Base-by-base conservation (phyloP, 352 stramenopile genomes). In the Phytophthora macrochlamydospora region DNA sequence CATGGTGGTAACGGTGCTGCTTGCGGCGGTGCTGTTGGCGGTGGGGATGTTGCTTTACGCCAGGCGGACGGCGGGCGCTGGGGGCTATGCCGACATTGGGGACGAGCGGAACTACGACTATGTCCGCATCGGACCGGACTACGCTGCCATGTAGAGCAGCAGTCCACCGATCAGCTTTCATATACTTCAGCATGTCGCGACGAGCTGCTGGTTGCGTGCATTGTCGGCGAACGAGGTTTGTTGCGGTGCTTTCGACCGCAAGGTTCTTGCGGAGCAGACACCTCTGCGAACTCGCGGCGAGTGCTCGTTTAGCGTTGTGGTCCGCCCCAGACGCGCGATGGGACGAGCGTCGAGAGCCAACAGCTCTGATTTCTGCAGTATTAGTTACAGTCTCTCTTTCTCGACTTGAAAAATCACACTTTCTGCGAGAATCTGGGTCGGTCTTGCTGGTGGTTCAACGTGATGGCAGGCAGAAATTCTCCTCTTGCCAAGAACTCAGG, bases 81-180 rank as follows among this genome's bases (percentile, higher is more conserved):
- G 63, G 29, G 73, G 79, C 56, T 85, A 82, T 55, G 51, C 75
- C 37, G 73, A 85, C 24, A 46, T 85, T 2, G 76, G 71, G 33
- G 76, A 85, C 56, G 70, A 81, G 13, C 67, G 62, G 7, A 73
- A 32, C 60, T 73, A 76, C 45, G 49, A 54, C 8, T 71, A 77
- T 30, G 65, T 59, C 1, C 43, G 52, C 14, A 76, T 69, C 33
- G 73, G 69, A 31, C 18, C 18, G 18, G 67, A 82, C 62, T 85
- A 85, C 42, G 76, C 76, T 37, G 76, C 76, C 13, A 85, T 85
- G 76, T 85, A 73, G 50, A 51, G 7, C 37, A 57, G 28, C 18
- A 49, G 13, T 58, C 56, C 8, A 46, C 6, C 35, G 35, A 46
- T 46, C 40, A 46, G 6, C 40, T 24, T 46, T 46, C 40, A 43